Percentiles rank a stretch among this genome's conserved stretches.
Conservation (phyloP, 2,329 filamentous ascomycete species). For the Fusarium newnesense region DNA sequence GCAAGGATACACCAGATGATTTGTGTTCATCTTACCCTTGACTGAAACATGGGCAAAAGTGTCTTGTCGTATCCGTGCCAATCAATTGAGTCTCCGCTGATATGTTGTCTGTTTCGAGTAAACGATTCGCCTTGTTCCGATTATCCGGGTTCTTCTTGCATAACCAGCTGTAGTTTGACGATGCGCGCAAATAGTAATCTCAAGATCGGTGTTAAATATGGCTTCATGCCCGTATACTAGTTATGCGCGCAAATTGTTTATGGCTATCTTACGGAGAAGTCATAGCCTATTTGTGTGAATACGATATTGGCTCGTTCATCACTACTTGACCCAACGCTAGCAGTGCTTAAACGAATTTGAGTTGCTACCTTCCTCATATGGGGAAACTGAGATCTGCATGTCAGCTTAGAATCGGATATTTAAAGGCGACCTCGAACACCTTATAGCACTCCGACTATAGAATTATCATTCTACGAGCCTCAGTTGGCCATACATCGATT, state of each 20-base stretch:
- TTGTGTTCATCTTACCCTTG: background rate
- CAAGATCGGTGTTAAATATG: background rate
- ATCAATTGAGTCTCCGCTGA: background rate
- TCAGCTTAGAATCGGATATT: background rate
- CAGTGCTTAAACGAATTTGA: rapidly evolving
- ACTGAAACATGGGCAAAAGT: background rate
- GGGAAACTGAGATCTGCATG: rapidly evolving
- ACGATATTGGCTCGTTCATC: background rate
- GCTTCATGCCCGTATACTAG: no score
- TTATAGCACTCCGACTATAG: background rate
- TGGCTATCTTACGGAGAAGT: background rate
- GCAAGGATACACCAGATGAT: background rate
- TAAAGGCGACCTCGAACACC: background rate
- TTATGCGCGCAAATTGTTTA: background rate
- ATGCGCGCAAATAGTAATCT: background rate
- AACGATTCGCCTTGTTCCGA: background rate
- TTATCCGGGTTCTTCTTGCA: background rate
- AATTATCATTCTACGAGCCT: rapidly evolving
- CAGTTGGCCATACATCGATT: background rate
- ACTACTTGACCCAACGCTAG: background rate
- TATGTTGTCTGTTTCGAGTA: background rate
- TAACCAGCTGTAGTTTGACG: background rate
- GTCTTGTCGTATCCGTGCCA: background rate
- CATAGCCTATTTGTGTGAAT: background rate
- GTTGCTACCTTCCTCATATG: background rate